Percentiles rank a stretch among this genome's conserved stretches.
phyloP scores from a whole-genome alignment of 495 filamentous ascomycete species.

The Aspergillus diversus region DNA sequence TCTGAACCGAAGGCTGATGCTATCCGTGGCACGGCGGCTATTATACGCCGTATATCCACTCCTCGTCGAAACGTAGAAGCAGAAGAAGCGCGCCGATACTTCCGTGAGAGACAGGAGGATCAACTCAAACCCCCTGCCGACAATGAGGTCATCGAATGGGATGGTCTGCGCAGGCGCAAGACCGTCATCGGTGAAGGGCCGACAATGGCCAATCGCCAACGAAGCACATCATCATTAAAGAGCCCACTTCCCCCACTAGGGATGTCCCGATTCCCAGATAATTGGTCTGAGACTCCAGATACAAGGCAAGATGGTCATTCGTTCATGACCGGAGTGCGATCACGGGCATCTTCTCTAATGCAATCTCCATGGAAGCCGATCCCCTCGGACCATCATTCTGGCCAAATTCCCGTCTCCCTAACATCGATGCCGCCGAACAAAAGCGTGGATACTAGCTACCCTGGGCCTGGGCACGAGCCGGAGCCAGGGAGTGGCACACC shows the following conservation, averaged over 20 bases:
- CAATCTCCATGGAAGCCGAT: constrained; percentile 40
- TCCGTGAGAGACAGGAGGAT: constrained; percentile 75
- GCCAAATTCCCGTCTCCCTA: constrained; percentile 32
- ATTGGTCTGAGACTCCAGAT: constrained; percentile 38
- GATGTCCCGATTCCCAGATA: constrained; percentile 81
- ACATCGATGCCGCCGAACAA: constrained; percentile 32
- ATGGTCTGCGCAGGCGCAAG: constrained; percentile 82
- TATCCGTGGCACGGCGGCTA: constrained; percentile 88
- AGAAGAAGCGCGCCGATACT: constrained; percentile 77
- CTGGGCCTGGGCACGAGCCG: constrained; percentile 38
- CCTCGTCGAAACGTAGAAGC: constrained; percentile 77
- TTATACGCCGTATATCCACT: constrained; percentile 80
- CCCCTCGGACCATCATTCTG: constrained; percentile 34
- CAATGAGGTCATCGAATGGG: constrained; percentile 85
- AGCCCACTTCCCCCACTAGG: constrained; percentile 80
- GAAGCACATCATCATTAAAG: constrained; percentile 36
- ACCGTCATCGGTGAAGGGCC: constrained; percentile 64
- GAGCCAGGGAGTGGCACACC: constrained; percentile 32
- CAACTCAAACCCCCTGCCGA: constrained; percentile 73
- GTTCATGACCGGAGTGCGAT: constrained; percentile 64
- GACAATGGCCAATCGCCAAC: constrained; percentile 33
- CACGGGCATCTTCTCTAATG: constrained; percentile 42
- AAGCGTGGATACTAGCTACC: constrained; percentile 45
- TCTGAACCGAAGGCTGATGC: constrained; percentile 95
- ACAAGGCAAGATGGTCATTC: constrained; percentile 40